These are phyloP conservation scores for Clausena lansium DNA, from an alignment of 345 rosid species.

Conservation along the genomic window DNA sequence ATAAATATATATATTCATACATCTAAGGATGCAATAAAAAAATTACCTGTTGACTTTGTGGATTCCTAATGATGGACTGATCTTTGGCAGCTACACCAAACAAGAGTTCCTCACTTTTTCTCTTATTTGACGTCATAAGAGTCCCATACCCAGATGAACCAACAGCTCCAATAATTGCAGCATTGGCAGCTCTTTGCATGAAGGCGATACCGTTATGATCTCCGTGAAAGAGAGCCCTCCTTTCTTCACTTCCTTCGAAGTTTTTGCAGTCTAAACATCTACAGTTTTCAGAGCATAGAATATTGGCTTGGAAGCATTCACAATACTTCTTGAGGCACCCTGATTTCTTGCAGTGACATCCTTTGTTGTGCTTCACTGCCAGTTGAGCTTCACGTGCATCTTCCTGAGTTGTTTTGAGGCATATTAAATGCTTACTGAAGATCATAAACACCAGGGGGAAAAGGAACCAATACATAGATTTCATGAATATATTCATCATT, in stretches of 20 bases:
- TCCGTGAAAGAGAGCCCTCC: conserved; percentile 47
- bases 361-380: conserved; percentile 78
- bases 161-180: conserved; percentile 58
- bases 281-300: conserved; percentile 85
- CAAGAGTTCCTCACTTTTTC: conserved; percentile 46
- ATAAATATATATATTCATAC: conserved; percentile 2
- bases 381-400: conserved; percentile 41
- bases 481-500: background rate
- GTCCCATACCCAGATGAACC: conserved; percentile 60
- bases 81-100: conserved; percentile 28
- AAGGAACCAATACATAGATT: background rate
- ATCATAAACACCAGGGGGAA: background rate
- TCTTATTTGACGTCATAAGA: conserved; percentile 45
- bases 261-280: conserved; percentile 84
- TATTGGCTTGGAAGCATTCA: conserved; percentile 83
- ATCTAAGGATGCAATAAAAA: conserved; percentile 7
- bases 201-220: conserved; percentile 39
- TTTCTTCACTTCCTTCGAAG: conserved; percentile 71
- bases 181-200: conserved; percentile 68
- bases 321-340: conserved; percentile 94
- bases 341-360: conserved; percentile 87
- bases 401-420: conserved; percentile 42
- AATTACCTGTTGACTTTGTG: conserved; percentile 42
- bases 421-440: background rate
- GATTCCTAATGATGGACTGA: conserved; percentile 19